Conservation (phyloP, 106 monocot species). For the Iris macrosiphon region DNA sequence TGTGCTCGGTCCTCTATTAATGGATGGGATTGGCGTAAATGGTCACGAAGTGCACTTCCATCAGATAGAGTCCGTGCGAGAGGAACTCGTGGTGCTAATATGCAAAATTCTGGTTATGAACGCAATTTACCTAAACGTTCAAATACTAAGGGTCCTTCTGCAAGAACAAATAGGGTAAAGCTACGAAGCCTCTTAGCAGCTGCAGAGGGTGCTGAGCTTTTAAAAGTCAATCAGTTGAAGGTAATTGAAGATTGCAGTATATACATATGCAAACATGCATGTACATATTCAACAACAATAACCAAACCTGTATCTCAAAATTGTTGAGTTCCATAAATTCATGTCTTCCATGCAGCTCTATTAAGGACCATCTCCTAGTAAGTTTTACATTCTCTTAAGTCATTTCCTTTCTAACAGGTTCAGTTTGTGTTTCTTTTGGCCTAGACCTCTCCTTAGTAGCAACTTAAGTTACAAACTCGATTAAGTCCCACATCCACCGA, state of each 20-base stretch:
- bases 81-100: constrained; percentile 25
- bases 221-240: constrained; percentile 82
- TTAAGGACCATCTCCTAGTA: constrained; percentile 30
- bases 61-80: constrained; percentile 59
- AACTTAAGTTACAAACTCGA: too few species aligned
- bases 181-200: constrained; percentile 84
- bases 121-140: constrained; percentile 23
- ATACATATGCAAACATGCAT: neutral
- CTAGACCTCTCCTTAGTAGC: too few species aligned
- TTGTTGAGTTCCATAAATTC: constrained; percentile 17
- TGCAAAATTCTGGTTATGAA: constrained; percentile 7
- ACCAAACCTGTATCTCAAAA: too few species aligned
- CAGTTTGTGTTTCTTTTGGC: too few species aligned
- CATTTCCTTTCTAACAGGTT: constrained; percentile 59
- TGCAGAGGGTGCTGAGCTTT: constrained; percentile 81
- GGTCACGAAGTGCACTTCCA: constrained; percentile 74
- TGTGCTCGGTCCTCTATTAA: constrained; percentile 87
- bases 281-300: constrained; percentile 21
- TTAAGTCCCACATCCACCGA: too few species aligned
- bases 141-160: constrained; percentile 64
- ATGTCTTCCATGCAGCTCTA: constrained; percentile 39
- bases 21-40: constrained; percentile 92
- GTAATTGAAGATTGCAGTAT: constrained; percentile 21
- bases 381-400: neutral
- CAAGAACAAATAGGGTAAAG: constrained; percentile 93